Evolutionary conservation across 306 rosid species (phyloP).

Genomic region (Fragaria vesca): DNA sequence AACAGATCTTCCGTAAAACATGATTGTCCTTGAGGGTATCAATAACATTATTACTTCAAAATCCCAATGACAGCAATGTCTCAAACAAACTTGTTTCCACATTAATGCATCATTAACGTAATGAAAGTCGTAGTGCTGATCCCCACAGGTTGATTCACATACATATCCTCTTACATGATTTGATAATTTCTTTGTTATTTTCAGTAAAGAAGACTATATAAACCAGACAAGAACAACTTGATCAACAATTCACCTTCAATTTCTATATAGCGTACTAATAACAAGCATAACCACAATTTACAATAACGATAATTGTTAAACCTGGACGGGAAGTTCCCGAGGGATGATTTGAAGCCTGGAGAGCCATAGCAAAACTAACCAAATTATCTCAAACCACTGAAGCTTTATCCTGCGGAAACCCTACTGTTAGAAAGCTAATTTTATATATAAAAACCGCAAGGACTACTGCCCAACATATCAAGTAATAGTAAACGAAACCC

Average conservation of each 20-base stretch:
- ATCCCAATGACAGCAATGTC: neutral
- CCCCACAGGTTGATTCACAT: neutral
- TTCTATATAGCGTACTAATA: neutral
- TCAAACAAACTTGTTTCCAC: constrained; percentile 1
- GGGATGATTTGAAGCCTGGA: constrained; percentile 50
- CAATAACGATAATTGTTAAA: neutral
- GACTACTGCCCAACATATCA: constrained; percentile 9
- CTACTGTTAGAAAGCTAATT: constrained; percentile 8
- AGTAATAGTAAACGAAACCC: too few relatives aligned
- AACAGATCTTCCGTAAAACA: neutral
- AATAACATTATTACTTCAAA: neutral
- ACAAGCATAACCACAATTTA: neutral
- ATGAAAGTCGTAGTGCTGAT: neutral
- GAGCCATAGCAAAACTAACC: constrained; percentile 40
- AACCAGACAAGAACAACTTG: neutral
- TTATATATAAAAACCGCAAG: constrained; percentile 10
- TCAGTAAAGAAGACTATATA: neutral
- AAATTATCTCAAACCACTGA: constrained; percentile 22
- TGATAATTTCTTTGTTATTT: neutral
- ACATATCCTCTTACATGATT: neutral
- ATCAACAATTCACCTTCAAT: constrained; percentile 2
- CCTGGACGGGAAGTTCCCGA: constrained; percentile 50
- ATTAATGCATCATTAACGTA: constrained; percentile 1
- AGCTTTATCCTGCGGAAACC: constrained; percentile 24
- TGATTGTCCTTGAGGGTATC: neutral